Evolutionary conservation across 1,284 basidiomycete genomes (phyloP).

Genomic region (Chalciporus sp.): DNA sequence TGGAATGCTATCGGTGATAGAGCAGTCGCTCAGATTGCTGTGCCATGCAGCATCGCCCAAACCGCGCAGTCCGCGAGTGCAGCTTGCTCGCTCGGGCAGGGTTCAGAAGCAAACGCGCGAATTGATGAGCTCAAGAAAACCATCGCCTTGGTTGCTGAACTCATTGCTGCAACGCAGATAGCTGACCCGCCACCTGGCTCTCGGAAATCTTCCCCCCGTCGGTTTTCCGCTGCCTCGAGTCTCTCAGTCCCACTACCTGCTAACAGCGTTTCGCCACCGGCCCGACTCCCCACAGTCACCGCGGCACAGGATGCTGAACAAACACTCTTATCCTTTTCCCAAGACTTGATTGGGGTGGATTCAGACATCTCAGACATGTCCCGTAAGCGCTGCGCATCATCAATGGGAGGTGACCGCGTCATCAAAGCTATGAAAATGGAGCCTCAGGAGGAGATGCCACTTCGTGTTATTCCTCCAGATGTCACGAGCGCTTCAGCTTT

Average conservation of each 20-base stretch:
- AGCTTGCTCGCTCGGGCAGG: constrained; percentile 50
- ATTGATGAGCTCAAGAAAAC: constrained; percentile 52
- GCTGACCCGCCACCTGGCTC: constrained; percentile 37
- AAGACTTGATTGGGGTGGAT: constrained; percentile 26
- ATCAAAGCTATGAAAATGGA: constrained; percentile 70
- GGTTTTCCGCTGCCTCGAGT: constrained; percentile 17
- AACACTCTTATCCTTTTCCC: constrained; percentile 3
- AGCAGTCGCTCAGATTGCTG: constrained; percentile 15
- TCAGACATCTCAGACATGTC: constrained; percentile 36
- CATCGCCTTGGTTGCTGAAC: constrained; percentile 49
- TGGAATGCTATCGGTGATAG: background rate
- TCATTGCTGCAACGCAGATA: constrained; percentile 49
- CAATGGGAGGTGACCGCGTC: constrained; percentile 57
- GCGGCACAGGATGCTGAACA: constrained; percentile 25
- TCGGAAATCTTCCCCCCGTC: constrained; percentile 31
- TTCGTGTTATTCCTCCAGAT: constrained; percentile 33
- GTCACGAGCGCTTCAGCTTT: constrained; percentile 31
- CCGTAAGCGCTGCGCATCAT: constrained; percentile 72
- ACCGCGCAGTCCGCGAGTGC: constrained; percentile 50
- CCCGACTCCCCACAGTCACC: constrained; percentile 19
- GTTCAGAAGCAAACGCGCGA: constrained; percentile 44
- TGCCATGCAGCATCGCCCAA: constrained; percentile 44
- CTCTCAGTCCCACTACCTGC: constrained; percentile 18
- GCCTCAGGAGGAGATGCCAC: constrained; percentile 54
- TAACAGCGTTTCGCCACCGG: constrained; percentile 15